Conservation (phyloP, 2,329 filamentous ascomycete species). For the Mollisia scopiformis region DNA sequence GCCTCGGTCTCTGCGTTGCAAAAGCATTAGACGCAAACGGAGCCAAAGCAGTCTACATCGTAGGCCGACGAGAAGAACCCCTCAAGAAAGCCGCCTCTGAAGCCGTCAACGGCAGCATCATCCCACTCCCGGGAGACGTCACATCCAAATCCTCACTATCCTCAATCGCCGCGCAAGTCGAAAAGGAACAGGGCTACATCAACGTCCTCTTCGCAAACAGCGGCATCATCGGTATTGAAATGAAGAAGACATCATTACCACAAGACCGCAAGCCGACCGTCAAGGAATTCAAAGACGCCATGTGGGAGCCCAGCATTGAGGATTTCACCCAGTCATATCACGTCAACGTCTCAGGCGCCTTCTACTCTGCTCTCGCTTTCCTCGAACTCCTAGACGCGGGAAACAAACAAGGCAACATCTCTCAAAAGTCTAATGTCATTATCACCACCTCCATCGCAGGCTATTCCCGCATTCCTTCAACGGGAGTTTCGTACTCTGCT, state of each 20-base stretch:
- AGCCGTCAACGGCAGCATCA: conserved; percentile 26
- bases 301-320: conserved; percentile 45
- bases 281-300: conserved; percentile 46
- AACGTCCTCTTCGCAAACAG: conserved; percentile 64
- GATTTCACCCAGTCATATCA: conserved; percentile 60
- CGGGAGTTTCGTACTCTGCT: conserved; percentile 76
- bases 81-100: conserved; percentile 48
- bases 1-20: conserved; percentile 61
- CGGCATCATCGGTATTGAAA: conserved; percentile 51
- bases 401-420: conserved; percentile 54
- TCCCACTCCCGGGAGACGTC: conserved; percentile 52
- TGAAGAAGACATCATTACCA: conserved; percentile 20
- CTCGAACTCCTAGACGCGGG: conserved; percentile 68
- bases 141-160: conserved; percentile 63
- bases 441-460: conserved; percentile 74
- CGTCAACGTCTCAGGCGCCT: conserved; percentile 38
- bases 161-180: conserved; percentile 55
- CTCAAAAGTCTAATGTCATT: conserved; percentile 57
- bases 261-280: conserved; percentile 42
- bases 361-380: conserved; percentile 70
- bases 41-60: conserved; percentile 59
- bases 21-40: conserved; percentile 55
- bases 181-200: conserved; percentile 58
- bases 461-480: conserved; percentile 71
- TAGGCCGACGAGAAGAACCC: conserved; percentile 51